Conservation (phyloP, 192 early-diverging fungal genomes). For the Coemansia sp. region DNA sequence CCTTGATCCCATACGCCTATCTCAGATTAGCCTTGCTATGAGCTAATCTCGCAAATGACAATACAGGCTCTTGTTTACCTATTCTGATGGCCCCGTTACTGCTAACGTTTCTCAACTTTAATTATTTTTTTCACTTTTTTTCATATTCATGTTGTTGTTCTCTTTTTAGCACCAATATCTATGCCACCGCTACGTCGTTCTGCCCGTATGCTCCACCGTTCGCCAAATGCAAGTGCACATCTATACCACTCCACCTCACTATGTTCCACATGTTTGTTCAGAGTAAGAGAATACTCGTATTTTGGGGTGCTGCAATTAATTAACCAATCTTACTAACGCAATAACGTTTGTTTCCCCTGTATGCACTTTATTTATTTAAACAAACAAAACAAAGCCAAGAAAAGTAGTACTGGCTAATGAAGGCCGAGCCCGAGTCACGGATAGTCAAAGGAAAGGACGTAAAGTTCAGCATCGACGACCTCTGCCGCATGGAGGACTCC, state of each 20-base stretch:
- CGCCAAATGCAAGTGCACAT: slow-evolving; percentile 8
- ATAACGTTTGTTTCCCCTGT: not conserved
- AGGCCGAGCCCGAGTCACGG: slow-evolving; percentile 75
- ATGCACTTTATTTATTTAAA: not conserved
- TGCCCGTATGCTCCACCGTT: slow-evolving; percentile 9
- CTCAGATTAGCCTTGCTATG: not conserved
- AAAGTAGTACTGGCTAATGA: slow-evolving; percentile 73
- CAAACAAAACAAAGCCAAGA: slow-evolving; percentile 26
- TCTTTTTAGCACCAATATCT: not conserved
- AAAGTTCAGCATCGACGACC: slow-evolving; percentile 72
- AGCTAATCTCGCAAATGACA: not conserved
- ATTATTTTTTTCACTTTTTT: not conserved
- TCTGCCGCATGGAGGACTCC: slow-evolving; percentile 48
- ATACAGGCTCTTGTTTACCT: slow-evolving; percentile 1
- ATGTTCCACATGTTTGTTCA: too few relatives aligned
- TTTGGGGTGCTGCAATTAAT: not conserved
- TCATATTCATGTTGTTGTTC: not conserved
- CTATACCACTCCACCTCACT: not conserved
- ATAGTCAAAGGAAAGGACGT: slow-evolving; percentile 67
- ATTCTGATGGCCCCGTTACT: not conserved
- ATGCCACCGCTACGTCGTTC: slow-evolving; percentile 19
- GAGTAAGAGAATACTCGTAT: not conserved
- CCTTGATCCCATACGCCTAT: slow-evolving; percentile 1
- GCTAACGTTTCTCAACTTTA: not conserved
- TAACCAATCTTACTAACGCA: not conserved